Percentiles rank a stretch among this genome's conserved stretches.
Evolutionary conservation across 2,329 filamentous ascomycete species (phyloP).

Genomic region (Fusarium tuaranense): DNA sequence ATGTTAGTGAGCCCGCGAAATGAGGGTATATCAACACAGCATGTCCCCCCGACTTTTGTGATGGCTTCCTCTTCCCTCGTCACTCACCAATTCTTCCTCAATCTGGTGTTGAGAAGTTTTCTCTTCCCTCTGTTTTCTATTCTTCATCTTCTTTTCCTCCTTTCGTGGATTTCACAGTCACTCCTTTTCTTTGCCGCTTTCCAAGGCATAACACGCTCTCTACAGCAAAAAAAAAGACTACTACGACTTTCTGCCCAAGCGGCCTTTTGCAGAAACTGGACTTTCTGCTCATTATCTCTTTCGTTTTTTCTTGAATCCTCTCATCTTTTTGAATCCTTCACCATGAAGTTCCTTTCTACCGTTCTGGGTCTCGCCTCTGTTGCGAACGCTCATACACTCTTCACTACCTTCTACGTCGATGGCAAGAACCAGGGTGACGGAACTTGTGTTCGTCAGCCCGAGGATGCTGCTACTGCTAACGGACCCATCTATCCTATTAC

Average conservation of each 20-base stretch:
- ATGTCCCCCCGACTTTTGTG: constrained; percentile 13
- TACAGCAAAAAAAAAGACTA: constrained; percentile 10
- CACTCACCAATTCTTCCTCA: constrained; percentile 34
- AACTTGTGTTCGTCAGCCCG: constrained; percentile 77
- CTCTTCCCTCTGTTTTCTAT: constrained; percentile 15
- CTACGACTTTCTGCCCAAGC: constrained; percentile 32
- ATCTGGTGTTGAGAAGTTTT: constrained; percentile 35
- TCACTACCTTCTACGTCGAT: constrained; percentile 73
- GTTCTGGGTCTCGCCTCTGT: constrained; percentile 52
- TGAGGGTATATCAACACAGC: constrained; percentile 34
- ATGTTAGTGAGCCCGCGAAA: constrained; percentile 9
- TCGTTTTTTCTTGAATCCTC: background rate
- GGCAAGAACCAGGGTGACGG: constrained; percentile 75
- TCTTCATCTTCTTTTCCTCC: constrained; percentile 26
- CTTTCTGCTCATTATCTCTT: constrained; percentile 30
- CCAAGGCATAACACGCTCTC: constrained; percentile 26
- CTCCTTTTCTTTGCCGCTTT: constrained; percentile 30
- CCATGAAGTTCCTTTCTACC: constrained; percentile 52
- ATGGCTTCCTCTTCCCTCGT: constrained; percentile 8
- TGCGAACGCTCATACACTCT: constrained; percentile 69
- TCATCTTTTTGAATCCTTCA: constrained; percentile 45
- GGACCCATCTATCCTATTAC: constrained; percentile 68
- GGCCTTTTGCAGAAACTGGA: constrained; percentile 41
- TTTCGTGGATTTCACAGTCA: constrained; percentile 33
- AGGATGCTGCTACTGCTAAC: constrained; percentile 62